phyloP scores from a whole-genome alignment of 305 asterid species.

The Solanum chacoense region DNA sequence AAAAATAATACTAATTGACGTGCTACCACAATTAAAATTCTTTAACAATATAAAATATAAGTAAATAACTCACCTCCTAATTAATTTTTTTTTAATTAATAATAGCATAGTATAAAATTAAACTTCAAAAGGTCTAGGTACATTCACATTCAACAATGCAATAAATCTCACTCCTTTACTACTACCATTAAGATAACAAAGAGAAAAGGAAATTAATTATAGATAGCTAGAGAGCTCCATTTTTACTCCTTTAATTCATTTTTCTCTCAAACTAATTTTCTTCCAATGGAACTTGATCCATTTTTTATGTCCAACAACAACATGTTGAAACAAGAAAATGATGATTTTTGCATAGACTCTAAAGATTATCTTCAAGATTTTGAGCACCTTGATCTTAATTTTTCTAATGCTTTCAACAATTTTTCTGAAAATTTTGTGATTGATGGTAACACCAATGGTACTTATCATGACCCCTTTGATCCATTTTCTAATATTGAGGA shows the following conservation, averaged over 20 bases:
- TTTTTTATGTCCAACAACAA: slow-evolving; percentile 20
- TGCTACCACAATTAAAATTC: neutral
- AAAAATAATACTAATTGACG: neutral
- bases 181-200: slow-evolving; percentile 3
- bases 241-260: neutral
- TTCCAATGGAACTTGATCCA: slow-evolving; percentile 38
- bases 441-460: slow-evolving; percentile 9
- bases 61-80: neutral
- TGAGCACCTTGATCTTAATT: slow-evolving; percentile 31
- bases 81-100: neutral
- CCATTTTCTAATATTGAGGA: slow-evolving; percentile 21
- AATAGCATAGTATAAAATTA: neutral
- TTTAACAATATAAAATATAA: neutral
- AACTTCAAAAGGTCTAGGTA: neutral
- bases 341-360: slow-evolving; percentile 26
- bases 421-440: slow-evolving; percentile 13
- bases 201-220: slow-evolving; percentile 6
- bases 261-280: slow-evolving; percentile 7
- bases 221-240: slow-evolving; percentile 8
- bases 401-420: slow-evolving; percentile 16
- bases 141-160: slow-evolving; percentile 7
- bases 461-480: slow-evolving; percentile 35
- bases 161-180: slow-evolving; percentile 35
- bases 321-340: slow-evolving; percentile 18
- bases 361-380: slow-evolving; percentile 42